phyloP scores from a whole-genome alignment of 805 yeast species.

The Candida ortonii region DNA sequence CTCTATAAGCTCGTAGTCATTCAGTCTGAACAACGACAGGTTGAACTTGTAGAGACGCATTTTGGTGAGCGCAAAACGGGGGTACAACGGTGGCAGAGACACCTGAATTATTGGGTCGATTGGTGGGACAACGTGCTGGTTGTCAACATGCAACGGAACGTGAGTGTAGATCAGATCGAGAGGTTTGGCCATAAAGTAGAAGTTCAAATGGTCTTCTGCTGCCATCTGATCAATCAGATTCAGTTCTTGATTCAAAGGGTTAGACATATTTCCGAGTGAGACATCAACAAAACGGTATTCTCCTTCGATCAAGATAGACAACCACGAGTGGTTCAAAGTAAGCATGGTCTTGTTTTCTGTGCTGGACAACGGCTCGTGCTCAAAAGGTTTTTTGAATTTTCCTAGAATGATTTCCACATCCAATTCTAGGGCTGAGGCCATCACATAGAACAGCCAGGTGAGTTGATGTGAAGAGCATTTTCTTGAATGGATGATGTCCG shows the following conservation, averaged over 20 bases:
- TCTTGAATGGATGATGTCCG: constrained; percentile 28
- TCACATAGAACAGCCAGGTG: constrained; percentile 69
- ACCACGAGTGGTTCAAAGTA: constrained; percentile 83
- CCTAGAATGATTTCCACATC: constrained; percentile 79
- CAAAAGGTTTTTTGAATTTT: constrained; percentile 76
- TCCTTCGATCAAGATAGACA: constrained; percentile 69
- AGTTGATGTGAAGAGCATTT: constrained; percentile 52
- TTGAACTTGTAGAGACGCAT: constrained; percentile 66
- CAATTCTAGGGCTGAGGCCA: constrained; percentile 68
- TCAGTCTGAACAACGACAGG: constrained; percentile 68
- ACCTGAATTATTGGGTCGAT: constrained; percentile 74
- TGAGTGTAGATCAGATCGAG: constrained; percentile 76
- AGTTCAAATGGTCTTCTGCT: constrained; percentile 27
- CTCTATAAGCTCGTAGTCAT: constrained; percentile 77
- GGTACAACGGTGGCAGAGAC: constrained; percentile 82
- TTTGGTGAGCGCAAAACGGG: constrained; percentile 64
- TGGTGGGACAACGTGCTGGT: constrained; percentile 86
- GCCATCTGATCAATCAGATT: constrained; percentile 31
- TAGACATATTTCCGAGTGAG: constrained; percentile 56
- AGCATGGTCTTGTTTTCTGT: constrained; percentile 43
- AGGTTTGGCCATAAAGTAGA: constrained; percentile 80
- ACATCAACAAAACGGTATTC: constrained; percentile 82
- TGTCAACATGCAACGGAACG: constrained; percentile 71
- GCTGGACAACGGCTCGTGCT: constrained; percentile 34
- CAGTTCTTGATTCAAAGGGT: constrained; percentile 47